Conservation (phyloP, 106 monocot species). For the Narthecium ossifragum region DNA sequence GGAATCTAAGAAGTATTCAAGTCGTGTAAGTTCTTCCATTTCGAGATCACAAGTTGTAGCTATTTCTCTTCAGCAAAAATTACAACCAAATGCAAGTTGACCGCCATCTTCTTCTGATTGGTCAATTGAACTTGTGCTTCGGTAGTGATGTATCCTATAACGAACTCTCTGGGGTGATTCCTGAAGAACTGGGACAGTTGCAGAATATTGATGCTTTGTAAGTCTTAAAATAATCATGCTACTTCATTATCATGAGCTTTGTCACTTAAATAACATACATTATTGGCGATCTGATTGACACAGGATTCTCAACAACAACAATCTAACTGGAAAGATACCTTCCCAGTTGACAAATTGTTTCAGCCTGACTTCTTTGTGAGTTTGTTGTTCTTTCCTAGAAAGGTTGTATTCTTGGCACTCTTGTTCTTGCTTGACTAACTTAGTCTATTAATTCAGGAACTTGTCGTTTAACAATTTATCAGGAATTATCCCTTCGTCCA, state of each 20-base stretch:
- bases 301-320: conserved; percentile 89
- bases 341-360: conserved; percentile 79
- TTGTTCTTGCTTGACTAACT: not conserved
- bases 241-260: no score
- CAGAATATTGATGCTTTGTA: conserved; percentile 80
- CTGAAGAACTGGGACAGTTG: conserved; percentile 81
- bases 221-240: no score
- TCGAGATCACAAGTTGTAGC: not conserved
- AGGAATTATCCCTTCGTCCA: conserved; percentile 57
- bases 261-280: no score
- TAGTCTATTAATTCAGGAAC: conserved; percentile 43
- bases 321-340: conserved; percentile 75
- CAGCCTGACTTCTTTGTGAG: conserved; percentile 77
- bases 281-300: not conserved
- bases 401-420: not conserved
- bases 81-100: not conserved
- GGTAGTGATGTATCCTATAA: conserved; percentile 80
- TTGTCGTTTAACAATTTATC: conserved; percentile 96
- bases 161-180: conserved; percentile 71
- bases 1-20: conserved; percentile 94
- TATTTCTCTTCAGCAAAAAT: no score
- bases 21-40: conserved; percentile 47
- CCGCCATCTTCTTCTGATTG: not conserved
- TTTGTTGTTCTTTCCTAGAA: conserved; percentile 1
- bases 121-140: not conserved